Evolutionary conservation across 169 alveolate genomes (phyloP).

Genomic region (Hepatocystis sp.): DNA sequence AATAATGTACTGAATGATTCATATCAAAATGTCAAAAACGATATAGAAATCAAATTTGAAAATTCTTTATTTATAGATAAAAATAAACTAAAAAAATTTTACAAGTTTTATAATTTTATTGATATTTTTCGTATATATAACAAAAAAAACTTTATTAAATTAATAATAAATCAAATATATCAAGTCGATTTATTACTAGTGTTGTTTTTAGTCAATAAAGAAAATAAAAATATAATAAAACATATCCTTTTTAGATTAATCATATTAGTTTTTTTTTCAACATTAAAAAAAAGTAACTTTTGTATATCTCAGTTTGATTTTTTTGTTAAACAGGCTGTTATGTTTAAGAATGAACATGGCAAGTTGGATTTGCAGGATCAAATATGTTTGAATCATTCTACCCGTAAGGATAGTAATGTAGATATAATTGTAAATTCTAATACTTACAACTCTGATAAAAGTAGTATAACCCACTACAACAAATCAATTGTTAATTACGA

Average conservation of each 20-base stretch:
- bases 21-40: neutral
- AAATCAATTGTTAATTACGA: too few species aligned
- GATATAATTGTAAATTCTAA: too few species aligned
- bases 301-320: neutral
- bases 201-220: neutral
- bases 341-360: too few species aligned
- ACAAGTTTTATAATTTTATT: slow-evolving; percentile 12
- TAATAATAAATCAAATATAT: slow-evolving; percentile 19
- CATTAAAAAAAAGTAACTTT: neutral
- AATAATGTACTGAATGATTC: slow-evolving; percentile 1
- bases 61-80: slow-evolving; percentile 13
- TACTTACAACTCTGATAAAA: too few species aligned
- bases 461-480: too few species aligned
- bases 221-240: neutral
- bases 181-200: slow-evolving; percentile 10
- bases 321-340: too few species aligned
- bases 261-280: neutral
- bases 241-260: slow-evolving; percentile 9
- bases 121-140: slow-evolving; percentile 18
- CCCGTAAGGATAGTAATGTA: too few species aligned
- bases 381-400: too few species aligned
- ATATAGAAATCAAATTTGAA: slow-evolving; percentile 11
- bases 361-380: too few species aligned
- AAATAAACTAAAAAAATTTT: slow-evolving; percentile 19
- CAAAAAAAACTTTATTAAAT: neutral